Evolutionary conservation across 2,329 filamentous ascomycete species (phyloP), one percentile per base, ranked within the genome.

Genomic region (Phaeosphaeriaceae sp.): DNA sequence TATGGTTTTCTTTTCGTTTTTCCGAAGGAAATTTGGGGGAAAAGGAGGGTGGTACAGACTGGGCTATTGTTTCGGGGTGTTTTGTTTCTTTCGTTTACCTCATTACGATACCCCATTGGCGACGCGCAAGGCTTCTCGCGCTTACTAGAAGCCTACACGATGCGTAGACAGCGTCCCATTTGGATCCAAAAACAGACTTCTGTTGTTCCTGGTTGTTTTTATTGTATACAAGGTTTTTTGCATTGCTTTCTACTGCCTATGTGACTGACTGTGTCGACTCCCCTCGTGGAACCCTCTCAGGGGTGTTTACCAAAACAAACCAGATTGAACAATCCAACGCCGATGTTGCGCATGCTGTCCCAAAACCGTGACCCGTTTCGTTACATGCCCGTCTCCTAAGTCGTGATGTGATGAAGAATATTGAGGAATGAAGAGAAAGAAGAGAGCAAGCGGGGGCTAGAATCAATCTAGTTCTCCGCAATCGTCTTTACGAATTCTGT

Each of bases 401-500:
- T 56, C 49, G 47, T 50, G 32, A 45, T 34, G 50, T 33, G 47
- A 48, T 42, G 29, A 41, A 43, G 30, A 35, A 39, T 40, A 46
- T 39, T 45, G 16, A 39, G n/a, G n/a, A n/a, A n/a, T n/a, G n/a
- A n/a, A n/a, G n/a, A n/a, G n/a, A n/a, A n/a, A n/a, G 18, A 41
- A 16, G 35, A 23, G 15, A 32, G 30, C 34, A 39, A 36, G 16
- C 37, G 13, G 33, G 42, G 36, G 38, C 11, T 15, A 26, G 34
- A 32, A 45, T 29, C 36, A 44, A 17, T 50, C 50, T 70, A 73
- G 64, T 73, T 73, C 64, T 73, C 69, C 9, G 68, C 67, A 54
- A 73, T 72, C 45, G 68, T 72, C 68, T 71, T 72, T 50, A 73
- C 70, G 38, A 73, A 72, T 50, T 73, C 70, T 73, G 61, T 48